phyloP scores from a whole-genome alignment of 2,329 filamentous ascomycete genomes.

The Arthroderma sp. region DNA sequence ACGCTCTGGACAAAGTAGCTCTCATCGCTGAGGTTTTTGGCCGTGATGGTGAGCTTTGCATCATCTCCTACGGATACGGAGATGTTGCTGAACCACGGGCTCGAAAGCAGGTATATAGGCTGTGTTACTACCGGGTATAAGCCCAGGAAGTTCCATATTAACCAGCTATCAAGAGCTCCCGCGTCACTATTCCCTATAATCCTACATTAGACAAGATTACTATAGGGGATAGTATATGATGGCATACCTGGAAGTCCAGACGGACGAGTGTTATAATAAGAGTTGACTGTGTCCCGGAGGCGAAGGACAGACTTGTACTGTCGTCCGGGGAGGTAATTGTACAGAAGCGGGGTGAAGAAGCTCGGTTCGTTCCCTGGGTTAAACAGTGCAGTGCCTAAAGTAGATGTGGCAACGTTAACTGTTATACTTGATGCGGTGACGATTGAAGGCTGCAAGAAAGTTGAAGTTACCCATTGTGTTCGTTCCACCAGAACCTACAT shows the following conservation, averaged over 20 bases:
- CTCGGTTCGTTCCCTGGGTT: slow-evolving; percentile 49
- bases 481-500: slow-evolving; percentile 12
- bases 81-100: slow-evolving; percentile 35
- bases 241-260: slow-evolving; percentile 28
- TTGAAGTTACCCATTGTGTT: slow-evolving; percentile 42
- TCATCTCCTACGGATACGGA: slow-evolving; percentile 24
- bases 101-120: slow-evolving; percentile 36
- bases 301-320: slow-evolving; percentile 50
- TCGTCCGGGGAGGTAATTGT: slow-evolving; percentile 51
- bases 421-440: background rate
- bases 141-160: slow-evolving; percentile 41
- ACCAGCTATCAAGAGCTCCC: slow-evolving; percentile 40
- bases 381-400: slow-evolving; percentile 16
- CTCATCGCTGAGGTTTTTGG: slow-evolving; percentile 32
- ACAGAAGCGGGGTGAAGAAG: slow-evolving; percentile 57
- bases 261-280: slow-evolving; percentile 31
- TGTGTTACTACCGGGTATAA: slow-evolving; percentile 40
- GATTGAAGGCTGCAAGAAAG: slow-evolving; percentile 10
- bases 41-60: slow-evolving; percentile 36
- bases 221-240: background rate
- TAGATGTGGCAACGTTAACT: background rate
- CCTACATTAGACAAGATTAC: background rate
- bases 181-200: slow-evolving; percentile 34
- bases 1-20: slow-evolving; percentile 44
- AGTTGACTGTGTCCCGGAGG: slow-evolving; percentile 37